Base-by-base conservation (phyloP, 176 grass and related monocot genomes). In the Lolium rigidum region DNA sequence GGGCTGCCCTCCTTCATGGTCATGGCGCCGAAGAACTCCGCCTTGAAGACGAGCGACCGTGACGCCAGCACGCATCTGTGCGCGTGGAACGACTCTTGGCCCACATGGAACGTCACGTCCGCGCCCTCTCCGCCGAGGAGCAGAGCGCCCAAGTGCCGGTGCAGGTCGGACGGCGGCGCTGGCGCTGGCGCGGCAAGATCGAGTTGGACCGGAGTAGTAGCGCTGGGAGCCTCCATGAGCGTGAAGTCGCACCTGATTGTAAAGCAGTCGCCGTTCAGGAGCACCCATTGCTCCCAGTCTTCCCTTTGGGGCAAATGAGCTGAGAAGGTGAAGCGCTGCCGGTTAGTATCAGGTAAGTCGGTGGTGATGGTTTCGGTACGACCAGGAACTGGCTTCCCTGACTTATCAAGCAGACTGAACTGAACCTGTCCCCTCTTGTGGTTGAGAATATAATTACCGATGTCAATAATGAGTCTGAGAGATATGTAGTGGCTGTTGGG, bases 51-150 rank as follows among this genome's bases (percentile, higher is more conserved):
- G 5, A 11, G 37, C 5, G 87, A 89, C 21, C 81, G 64, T 0
- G 74, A 82, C 1, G 39, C 49, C 10, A 89, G 87, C 41, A 89
- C 54, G 16, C 16, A 48, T 16, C 52, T 80, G 39, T 85, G 87
- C 41, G 82, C 87, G 41, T 14, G 44, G 78, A 89, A 89, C 9
- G 61, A 31, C 54, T 85, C 44, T 2, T n/a, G 31, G 7, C 39
- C 67, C 6, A 89, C 55, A 6, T 20, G 21, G 54, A 89, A 85
- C 55, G 14, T n/a, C 18, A 89, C 87, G 25, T 89, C 87, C 48
- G 61, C 48, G 16, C 82, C 81, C 17, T 77, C 71, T 28, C 76
- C 74, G n/a, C 39, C 70, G 1, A 20, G 12, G 5, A 74, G 75
- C 22, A 83, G 86, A 2, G 51, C 44, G 26, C 24, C 17, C 9